Evolutionary conservation across 257 asterid species (phyloP), one percentile per base, ranked within the genome.

Genomic region (Solanum appendiculatum): DNA sequence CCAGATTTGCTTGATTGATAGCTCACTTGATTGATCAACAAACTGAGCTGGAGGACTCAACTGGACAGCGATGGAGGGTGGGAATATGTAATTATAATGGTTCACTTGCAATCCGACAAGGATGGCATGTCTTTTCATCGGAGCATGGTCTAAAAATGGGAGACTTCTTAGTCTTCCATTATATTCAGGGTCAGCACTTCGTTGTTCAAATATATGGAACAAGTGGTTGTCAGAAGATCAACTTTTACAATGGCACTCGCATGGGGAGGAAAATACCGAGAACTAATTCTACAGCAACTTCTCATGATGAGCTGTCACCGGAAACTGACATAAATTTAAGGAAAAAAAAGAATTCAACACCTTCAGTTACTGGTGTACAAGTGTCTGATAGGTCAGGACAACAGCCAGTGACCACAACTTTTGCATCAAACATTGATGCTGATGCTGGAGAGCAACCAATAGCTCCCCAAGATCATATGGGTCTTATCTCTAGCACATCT

Each of bases 101-200:
- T 51, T 86, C 88, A 8, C 89, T 94, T 23, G 93, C 95, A 58
- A 91, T 96, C 70, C 56, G 69, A 4, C 56, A 90, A 85, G 98
- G 98, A 11, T 96, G 99, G 98, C 58, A 3, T 34, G 31, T 82
- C 82, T 96, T 95, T 87, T 90, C 84, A 20, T 37, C 15, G 6
- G 92, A 88, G 81, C 94, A 93, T 85, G 82, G 63, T 74, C 89
- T 95, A 12, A 85, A 86, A 86, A 11, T 3, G 9, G 98, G 99
- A 29, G 84, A 93, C n/a, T 0, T 90, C 9, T 56, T 96, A 83
- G 15, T 88, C 5, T 92, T 96, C 85, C 51, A 88, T 68, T 92
- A 87, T 69, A 48, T 84, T 40, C 60, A 56, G 42, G 90, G 75
- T 14, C 58, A 44, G 9, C 93, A 91, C 88, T 95, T 96, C 88